Evolutionary conservation across 202 grass and related monocot genomes (phyloP).

Genomic region (Panicum virgatum): DNA sequence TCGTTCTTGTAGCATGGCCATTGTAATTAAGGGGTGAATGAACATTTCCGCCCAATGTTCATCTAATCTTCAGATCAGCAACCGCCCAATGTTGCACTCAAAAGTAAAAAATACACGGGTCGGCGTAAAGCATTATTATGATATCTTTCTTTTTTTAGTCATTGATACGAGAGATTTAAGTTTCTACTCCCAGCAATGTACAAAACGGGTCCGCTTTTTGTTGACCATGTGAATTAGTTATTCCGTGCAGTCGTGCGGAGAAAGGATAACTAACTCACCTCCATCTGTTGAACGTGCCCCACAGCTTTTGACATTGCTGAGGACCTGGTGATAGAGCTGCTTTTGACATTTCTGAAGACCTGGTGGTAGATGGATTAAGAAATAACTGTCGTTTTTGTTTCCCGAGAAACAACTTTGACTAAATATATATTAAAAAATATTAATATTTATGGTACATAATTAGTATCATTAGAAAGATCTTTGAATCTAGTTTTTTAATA

Average conservation of each 20-base stretch:
- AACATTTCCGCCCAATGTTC: background rate
- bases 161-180: background rate
- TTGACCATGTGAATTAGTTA: background rate
- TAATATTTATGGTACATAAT: too few relatives aligned
- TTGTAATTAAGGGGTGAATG: background rate
- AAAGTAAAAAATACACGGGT: background rate
- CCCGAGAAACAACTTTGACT: too few relatives aligned
- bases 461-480: too few relatives aligned
- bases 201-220: background rate
- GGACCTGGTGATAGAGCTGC: background rate
- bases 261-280: background rate
- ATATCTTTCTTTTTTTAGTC: background rate
- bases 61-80: slow-evolving; percentile 18
- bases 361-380: background rate
- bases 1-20: background rate
- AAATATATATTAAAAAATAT: too few relatives aligned
- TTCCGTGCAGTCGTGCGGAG: background rate
- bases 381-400: too few relatives aligned
- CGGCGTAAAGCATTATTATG: background rate
- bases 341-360: background rate
- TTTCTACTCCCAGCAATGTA: background rate
- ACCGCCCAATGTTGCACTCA: background rate
- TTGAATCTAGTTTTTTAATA: too few relatives aligned
- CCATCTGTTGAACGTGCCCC: slow-evolving; percentile 21
- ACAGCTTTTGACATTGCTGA: background rate